These are phyloP conservation scores for Lycium barbarum DNA, from an alignment of 257 asterid species.

Conservation along the genomic window DNA sequence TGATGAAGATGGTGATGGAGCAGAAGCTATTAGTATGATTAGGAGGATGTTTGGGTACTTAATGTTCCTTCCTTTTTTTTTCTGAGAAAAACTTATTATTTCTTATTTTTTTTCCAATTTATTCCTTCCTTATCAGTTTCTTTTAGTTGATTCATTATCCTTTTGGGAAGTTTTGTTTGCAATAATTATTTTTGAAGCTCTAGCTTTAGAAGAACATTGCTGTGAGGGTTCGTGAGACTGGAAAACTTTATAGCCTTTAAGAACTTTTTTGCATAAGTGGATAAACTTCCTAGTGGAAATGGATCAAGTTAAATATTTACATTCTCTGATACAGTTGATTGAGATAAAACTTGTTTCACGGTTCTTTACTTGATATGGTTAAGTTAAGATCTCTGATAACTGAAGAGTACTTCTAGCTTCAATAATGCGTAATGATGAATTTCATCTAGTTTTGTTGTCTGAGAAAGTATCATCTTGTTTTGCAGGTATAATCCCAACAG, in stretches of 20 bases:
- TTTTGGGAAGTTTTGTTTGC: background rate
- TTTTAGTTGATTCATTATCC: background rate
- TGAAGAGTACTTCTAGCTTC: background rate
- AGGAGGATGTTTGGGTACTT: slow-evolving; percentile 72
- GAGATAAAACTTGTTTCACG: background rate
- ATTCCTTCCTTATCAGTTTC: background rate
- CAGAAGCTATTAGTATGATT: slow-evolving; percentile 50
- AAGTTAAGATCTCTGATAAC: background rate
- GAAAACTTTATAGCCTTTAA: background rate
- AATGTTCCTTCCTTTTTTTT: background rate
- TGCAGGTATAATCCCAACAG: slow-evolving; percentile 74
- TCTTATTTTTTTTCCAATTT: background rate
- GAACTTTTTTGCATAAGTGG: background rate
- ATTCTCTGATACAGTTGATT: background rate
- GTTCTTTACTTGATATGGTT: background rate
- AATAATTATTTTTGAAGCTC: background rate
- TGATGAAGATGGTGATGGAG: slow-evolving; percentile 56
- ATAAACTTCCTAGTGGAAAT: slow-evolving; percentile 2
- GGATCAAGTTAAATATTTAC: background rate
- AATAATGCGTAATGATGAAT: background rate
- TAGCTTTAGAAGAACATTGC: background rate
- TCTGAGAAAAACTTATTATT: background rate
- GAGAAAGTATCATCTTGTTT: background rate
- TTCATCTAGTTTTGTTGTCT: background rate
- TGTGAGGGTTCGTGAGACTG: slow-evolving; percentile 1